phyloP scores from a whole-genome alignment of 192 early-diverging fungal species.

The Backusella tarrabulga region DNA sequence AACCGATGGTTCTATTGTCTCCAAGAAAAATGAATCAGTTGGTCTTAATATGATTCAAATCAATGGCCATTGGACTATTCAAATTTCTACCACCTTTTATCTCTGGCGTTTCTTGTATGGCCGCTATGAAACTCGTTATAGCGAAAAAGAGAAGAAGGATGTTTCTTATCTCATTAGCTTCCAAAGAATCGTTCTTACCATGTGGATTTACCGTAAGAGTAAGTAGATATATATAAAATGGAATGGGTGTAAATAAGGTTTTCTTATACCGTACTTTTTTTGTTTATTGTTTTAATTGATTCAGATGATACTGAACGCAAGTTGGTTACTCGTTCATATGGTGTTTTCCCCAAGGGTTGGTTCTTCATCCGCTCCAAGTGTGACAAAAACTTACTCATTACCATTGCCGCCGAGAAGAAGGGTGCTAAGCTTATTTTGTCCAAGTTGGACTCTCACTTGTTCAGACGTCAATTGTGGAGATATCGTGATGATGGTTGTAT shows the following conservation, averaged over 20 bases:
- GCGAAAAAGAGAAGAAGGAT: slow-evolving; percentile 10
- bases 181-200: slow-evolving; percentile 18
- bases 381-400: slow-evolving; percentile 19
- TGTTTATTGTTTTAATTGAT: too few species aligned
- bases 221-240: background rate
- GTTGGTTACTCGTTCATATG: slow-evolving; percentile 16
- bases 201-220: background rate
- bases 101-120: slow-evolving; percentile 26
- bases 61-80: slow-evolving; percentile 1
- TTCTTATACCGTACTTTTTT: background rate
- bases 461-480: slow-evolving; percentile 26
- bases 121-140: slow-evolving; percentile 16
- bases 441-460: slow-evolving; percentile 24
- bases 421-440: slow-evolving; percentile 28
- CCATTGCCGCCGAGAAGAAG: slow-evolving; percentile 10
- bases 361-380: slow-evolving; percentile 29
- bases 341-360: slow-evolving; percentile 33
- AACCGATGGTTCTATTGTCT: slow-evolving; percentile 29
- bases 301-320: slow-evolving; percentile 5
- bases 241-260: background rate
- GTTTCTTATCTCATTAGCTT: background rate
- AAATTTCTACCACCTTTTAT: slow-evolving; percentile 13
- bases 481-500: slow-evolving; percentile 26
- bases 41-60: slow-evolving; percentile 20
- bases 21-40: background rate